phyloP scores from a whole-genome alignment of 108 stramenopile species.

The Epipyxis sp. region DNA sequence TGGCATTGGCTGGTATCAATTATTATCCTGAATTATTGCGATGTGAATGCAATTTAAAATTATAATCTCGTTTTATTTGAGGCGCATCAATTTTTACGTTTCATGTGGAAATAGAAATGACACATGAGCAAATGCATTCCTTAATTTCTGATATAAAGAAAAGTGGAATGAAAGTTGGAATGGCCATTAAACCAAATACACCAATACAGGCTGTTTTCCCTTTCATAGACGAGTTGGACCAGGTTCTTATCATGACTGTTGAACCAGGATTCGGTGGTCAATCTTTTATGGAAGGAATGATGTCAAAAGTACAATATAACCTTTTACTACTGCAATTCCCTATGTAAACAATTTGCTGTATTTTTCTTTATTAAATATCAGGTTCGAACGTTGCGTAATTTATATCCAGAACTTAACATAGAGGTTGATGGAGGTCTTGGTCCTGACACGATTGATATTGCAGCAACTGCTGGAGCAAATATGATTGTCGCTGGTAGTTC shows the following conservation, averaged over 20 bases:
- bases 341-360: too few species aligned
- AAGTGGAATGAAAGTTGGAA: conserved; percentile 73
- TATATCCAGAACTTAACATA: conserved; percentile 70
- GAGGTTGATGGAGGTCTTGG: conserved; percentile 84
- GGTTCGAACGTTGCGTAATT: conserved; percentile 63
- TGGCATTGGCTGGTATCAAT: conserved; percentile 66
- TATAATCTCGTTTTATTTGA: too few species aligned
- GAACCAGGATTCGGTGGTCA: conserved; percentile 86
- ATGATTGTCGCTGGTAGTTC: conserved; percentile 74
- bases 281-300: conserved; percentile 71
- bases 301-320: conserved; percentile 15
- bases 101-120: conserved; percentile 69
- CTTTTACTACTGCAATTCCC: not conserved
- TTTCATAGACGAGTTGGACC: conserved; percentile 65
- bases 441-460: conserved; percentile 71
- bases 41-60: too few species aligned
- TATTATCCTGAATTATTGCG: too few species aligned
- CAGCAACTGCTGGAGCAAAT: conserved; percentile 80
- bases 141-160: conserved; percentile 65
- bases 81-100: conserved; percentile 70
- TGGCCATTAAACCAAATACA: conserved; percentile 78
- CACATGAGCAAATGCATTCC: conserved; percentile 41
- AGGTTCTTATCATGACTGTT: conserved; percentile 84
- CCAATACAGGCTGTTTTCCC: conserved; percentile 63
- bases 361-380: too few species aligned